These are phyloP conservation scores for Chytridiales sp. DNA, from an alignment of 371 early-diverging fungal species.

Conservation along the genomic window DNA sequence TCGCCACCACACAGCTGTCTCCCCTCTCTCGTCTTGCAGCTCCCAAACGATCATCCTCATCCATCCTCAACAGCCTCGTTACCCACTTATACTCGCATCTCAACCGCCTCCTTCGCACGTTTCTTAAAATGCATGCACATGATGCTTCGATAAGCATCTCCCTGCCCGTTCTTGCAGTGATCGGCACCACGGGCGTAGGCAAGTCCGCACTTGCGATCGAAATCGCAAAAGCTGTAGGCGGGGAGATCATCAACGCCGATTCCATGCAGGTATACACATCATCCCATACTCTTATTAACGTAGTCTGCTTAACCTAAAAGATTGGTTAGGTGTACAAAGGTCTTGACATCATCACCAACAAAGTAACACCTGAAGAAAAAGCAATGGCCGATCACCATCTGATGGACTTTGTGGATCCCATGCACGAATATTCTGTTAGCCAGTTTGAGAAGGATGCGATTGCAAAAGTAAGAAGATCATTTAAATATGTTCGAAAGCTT, in stretches of 20 bases:
- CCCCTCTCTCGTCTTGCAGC: too few species aligned
- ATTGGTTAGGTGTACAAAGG: conserved; percentile 77
- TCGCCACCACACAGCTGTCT: too few species aligned
- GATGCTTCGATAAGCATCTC: too few species aligned
- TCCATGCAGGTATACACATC: conserved; percentile 76
- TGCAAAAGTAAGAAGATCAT: conserved; percentile 44
- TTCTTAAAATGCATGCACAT: too few species aligned
- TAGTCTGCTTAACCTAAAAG: conserved; percentile 12
- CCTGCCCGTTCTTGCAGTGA: conserved; percentile 49
- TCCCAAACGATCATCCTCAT: too few species aligned
- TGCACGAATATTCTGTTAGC: conserved; percentile 78
- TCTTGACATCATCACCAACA: conserved; percentile 90
- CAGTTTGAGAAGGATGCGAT: conserved; percentile 81
- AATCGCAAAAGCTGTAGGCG: conserved; percentile 73
- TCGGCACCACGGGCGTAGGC: conserved; percentile 90
- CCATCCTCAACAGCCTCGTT: too few species aligned
- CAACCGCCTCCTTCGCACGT: too few species aligned
- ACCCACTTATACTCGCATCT: too few species aligned
- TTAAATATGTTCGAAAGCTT: background rate
- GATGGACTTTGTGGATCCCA: conserved; percentile 71
- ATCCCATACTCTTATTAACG: background rate
- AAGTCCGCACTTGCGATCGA: conserved; percentile 90
- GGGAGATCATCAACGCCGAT: conserved; percentile 95
- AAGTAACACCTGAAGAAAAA: conserved; percentile 74
- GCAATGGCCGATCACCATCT: conserved; percentile 80